Evolutionary conservation across 352 stramenopile species (phyloP).

Genomic region (Phytophthora tubulina): DNA sequence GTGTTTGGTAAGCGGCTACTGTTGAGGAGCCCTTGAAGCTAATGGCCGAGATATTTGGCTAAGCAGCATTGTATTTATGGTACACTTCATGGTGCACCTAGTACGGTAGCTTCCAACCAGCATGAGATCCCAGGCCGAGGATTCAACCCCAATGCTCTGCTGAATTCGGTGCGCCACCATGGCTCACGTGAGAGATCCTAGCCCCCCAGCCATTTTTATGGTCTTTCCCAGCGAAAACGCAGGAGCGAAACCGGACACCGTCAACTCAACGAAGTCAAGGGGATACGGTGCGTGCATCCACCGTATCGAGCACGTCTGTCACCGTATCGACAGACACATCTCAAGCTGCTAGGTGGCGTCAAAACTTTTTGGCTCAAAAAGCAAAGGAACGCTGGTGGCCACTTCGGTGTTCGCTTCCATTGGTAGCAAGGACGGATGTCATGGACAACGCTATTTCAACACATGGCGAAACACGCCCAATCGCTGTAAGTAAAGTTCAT

Average conservation of each 20-base stretch:
- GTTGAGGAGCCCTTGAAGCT: no score
- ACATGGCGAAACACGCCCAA: neutral
- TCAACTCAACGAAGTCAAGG: slow-evolving; percentile 12
- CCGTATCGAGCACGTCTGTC: neutral
- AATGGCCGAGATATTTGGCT: neutral
- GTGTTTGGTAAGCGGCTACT: neutral
- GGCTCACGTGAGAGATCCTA: neutral
- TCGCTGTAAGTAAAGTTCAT: neutral
- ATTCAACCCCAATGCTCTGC: neutral
- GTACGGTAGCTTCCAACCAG: neutral
- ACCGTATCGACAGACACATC: neutral
- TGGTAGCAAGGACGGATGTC: neutral
- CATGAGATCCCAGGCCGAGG: neutral
- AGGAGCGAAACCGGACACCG: neutral
- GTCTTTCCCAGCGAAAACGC: neutral
- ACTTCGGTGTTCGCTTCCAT: no score
- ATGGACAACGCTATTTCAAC: neutral
- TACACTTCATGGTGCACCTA: neutral
- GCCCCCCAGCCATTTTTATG: slow-evolving; percentile 10
- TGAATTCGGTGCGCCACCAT: slow-evolving; percentile 7
- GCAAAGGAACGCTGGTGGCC: no score
- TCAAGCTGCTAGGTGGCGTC: neutral
- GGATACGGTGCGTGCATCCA: slow-evolving; percentile 11
- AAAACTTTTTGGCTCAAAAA: no score
- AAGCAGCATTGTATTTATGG: neutral